Evolutionary conservation across 2,329 filamentous ascomycete species (phyloP).

Genomic region (Teratosphaeria pseudoeucalypti): DNA sequence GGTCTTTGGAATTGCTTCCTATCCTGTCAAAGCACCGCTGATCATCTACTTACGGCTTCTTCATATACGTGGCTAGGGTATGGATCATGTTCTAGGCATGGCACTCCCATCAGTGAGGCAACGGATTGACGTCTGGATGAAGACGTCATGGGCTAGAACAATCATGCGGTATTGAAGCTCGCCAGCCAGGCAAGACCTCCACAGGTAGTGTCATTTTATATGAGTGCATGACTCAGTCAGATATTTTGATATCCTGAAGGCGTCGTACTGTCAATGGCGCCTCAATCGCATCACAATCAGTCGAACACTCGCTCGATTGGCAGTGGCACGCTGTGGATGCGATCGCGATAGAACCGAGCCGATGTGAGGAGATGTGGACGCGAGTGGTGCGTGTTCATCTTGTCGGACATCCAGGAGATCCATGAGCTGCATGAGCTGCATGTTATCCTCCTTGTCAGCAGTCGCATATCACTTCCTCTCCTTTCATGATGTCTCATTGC

Average conservation of each 20-base stretch:
- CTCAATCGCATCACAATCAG: no score
- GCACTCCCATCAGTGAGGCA: neutral
- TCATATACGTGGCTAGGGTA: neutral
- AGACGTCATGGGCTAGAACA: neutral
- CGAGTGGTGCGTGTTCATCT: no score
- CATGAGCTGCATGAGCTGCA: no score
- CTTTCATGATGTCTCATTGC: neutral
- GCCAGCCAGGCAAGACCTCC: neutral
- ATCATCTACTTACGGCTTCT: neutral
- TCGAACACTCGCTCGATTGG: no score
- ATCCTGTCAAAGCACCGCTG: neutral
- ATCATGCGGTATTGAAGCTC: neutral
- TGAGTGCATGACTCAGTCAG: neutral
- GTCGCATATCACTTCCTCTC: neutral
- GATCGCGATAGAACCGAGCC: no score
- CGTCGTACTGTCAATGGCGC: no score
- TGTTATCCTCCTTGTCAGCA: no score
- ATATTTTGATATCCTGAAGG: no score
- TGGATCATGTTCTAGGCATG: neutral
- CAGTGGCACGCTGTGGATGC: no score
- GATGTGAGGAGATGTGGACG: no score
- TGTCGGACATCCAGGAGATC: no score
- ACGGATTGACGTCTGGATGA: neutral
- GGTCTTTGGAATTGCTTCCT: neutral
- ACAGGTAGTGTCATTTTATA: neutral